Evolutionary conservation across 2,329 filamentous ascomycete genomes (phyloP).

Genomic region (Aspergillus ustus): DNA sequence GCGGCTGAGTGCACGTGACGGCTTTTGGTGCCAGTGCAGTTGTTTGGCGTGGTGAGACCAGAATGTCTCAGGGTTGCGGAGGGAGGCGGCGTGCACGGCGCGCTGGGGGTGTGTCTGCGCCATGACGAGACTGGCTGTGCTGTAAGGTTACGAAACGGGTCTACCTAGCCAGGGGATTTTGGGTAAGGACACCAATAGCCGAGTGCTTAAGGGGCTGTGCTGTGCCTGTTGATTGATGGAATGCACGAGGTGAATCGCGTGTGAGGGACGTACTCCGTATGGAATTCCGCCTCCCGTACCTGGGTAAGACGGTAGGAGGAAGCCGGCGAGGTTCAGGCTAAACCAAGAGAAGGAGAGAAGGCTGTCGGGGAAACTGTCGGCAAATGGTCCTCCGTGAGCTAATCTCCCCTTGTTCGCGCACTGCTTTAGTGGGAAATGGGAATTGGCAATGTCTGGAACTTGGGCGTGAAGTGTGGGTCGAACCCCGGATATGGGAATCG

Average conservation of each 20-base stretch:
- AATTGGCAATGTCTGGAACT: background rate
- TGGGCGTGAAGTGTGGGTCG: background rate
- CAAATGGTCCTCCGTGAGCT: background rate
- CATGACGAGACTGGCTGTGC: background rate
- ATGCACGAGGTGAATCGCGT: background rate
- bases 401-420: background rate
- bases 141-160: background rate
- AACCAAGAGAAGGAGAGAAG: background rate
- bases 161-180: background rate
- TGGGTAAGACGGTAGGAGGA: background rate
- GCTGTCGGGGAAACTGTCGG: background rate
- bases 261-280: background rate
- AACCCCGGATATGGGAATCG: background rate
- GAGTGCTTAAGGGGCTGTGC: background rate
- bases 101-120: constrained; percentile 50
- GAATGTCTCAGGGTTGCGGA: constrained; percentile 72
- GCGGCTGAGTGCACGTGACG: constrained; percentile 63
- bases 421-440: background rate
- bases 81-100: constrained; percentile 59
- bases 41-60: constrained; percentile 76
- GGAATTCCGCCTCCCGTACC: background rate
- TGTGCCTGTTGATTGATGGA: background rate
- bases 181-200: background rate
- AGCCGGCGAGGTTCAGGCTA: background rate
- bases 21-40: constrained; percentile 80